Conservation (phyloP, 352 stramenopile species). For the Phytophthora multivora region DNA sequence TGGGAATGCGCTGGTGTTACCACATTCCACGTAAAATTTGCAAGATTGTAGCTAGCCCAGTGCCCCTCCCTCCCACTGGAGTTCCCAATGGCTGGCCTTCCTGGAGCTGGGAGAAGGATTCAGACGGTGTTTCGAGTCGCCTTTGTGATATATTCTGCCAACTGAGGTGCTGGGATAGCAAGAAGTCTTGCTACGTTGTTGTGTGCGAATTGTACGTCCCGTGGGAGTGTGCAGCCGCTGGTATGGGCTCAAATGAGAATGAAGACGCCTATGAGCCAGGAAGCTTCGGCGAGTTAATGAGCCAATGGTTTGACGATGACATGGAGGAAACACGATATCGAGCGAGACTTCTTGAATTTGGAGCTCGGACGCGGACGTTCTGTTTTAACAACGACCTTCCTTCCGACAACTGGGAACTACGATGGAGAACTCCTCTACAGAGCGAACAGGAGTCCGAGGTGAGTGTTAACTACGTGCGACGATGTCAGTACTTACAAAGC, state of each 20-base stretch:
- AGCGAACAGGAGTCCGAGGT: slow-evolving; percentile 63
- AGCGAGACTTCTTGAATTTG: slow-evolving; percentile 48
- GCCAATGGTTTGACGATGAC: slow-evolving; percentile 73
- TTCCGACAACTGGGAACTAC: slow-evolving; percentile 81
- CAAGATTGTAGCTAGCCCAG: slow-evolving; percentile 54
- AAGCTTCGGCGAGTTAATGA: slow-evolving; percentile 75
- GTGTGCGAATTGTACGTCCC: slow-evolving; percentile 75
- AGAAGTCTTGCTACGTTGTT: slow-evolving; percentile 49
- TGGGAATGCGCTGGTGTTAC: slow-evolving; percentile 85
- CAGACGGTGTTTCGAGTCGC: slow-evolving; percentile 30
- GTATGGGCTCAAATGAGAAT: slow-evolving; percentile 4
- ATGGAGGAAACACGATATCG: slow-evolving; percentile 55
- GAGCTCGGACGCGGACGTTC: slow-evolving; percentile 37
- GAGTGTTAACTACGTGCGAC: slow-evolving; percentile 6
- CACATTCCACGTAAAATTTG: slow-evolving; percentile 63
- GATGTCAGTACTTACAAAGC: neutral
- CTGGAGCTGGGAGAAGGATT: slow-evolving; percentile 47
- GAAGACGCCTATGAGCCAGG: slow-evolving; percentile 46
- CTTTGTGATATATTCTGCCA: slow-evolving; percentile 79
- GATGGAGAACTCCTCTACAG: slow-evolving; percentile 70
- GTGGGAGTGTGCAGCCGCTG: slow-evolving; percentile 49
- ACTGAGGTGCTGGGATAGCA: slow-evolving; percentile 70
- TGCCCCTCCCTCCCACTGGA: slow-evolving; percentile 66
- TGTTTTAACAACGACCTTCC: slow-evolving; percentile 32
- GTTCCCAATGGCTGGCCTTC: slow-evolving; percentile 65